Evolutionary conservation across 371 early-diverging fungal genomes (phyloP).

Genomic region (Smittium mucronatum): DNA sequence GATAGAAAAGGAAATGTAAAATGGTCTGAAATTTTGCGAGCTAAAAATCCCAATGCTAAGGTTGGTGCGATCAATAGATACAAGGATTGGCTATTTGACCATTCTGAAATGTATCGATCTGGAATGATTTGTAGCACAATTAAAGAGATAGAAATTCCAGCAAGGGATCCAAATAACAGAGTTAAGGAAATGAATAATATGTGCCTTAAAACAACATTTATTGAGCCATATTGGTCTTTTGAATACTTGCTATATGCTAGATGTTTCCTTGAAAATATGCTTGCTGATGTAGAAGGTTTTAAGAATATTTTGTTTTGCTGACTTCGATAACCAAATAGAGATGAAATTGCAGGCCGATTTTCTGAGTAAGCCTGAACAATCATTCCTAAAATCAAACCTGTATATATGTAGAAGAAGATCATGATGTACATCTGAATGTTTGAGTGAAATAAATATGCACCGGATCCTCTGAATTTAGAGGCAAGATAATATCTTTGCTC

Average conservation of each 20-base stretch:
- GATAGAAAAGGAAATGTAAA: neutral
- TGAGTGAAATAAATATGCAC: constrained; percentile 32
- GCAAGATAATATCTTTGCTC: constrained; percentile 25
- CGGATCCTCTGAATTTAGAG: constrained; percentile 26
- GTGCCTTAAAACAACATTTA: neutral
- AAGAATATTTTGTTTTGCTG: neutral
- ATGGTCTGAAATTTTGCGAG: neutral
- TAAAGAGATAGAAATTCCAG: neutral
- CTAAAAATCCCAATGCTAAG: neutral
- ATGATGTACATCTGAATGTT: constrained; percentile 25
- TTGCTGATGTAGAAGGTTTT: neutral
- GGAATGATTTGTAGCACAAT: constrained; percentile 5
- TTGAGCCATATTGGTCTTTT: neutral
- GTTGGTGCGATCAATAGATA: neutral
- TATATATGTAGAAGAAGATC: constrained; percentile 20
- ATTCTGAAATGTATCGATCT: neutral
- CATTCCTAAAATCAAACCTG: constrained; percentile 17
- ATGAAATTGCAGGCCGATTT: neutral
- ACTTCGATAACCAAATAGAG: neutral
- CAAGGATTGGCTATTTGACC: constrained; percentile 3
- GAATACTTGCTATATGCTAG: neutral
- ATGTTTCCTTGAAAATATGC: neutral
- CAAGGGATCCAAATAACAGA: neutral
- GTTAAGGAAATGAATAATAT: neutral
- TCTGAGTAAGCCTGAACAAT: neutral